Evolutionary conservation across 345 rosid species (phyloP).

Genomic region (Nephelium lappaceum): DNA sequence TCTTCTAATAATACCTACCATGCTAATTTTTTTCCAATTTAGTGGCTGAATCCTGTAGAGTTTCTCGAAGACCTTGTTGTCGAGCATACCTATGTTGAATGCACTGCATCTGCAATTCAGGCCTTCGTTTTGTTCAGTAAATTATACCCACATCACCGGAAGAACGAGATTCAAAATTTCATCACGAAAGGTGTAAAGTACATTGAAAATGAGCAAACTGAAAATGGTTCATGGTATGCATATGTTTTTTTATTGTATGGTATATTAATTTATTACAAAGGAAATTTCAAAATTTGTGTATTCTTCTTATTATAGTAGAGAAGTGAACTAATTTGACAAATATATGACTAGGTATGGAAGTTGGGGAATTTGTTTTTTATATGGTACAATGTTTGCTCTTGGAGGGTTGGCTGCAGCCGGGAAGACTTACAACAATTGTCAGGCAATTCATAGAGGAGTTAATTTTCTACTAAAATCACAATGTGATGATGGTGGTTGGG

Average conservation of each 20-base stretch:
- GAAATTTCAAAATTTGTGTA: too few relatives aligned
- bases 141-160: conserved; percentile 41
- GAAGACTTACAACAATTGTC: conserved; percentile 33
- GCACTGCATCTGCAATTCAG: conserved; percentile 56
- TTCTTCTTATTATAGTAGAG: too few relatives aligned
- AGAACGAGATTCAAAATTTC: conserved; percentile 41
- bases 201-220: conserved; percentile 42
- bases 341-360: conserved; percentile 38
- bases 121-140: conserved; percentile 44
- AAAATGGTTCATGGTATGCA: conserved; percentile 56
- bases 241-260: too few relatives aligned
- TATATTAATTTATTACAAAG: too few relatives aligned
- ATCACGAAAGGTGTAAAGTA: conserved; percentile 39
- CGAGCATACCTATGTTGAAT: conserved; percentile 51
- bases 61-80: conserved; percentile 40
- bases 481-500: conserved; percentile 52
- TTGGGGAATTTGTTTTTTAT: conserved; percentile 50
- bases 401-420: conserved; percentile 48
- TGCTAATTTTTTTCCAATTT: not conserved
- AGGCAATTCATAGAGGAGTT: conserved; percentile 34
- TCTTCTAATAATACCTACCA: too few relatives aligned
- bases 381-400: conserved; percentile 46
- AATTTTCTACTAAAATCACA: conserved; percentile 43
- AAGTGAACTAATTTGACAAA: not conserved
- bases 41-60: conserved; percentile 59